A percentile compares a stretch with the other conserved stretches of the same genome.
Evolutionary conservation across 2,329 filamentous ascomycete species (phyloP).

Genomic region (Colletotrichum sp.): DNA sequence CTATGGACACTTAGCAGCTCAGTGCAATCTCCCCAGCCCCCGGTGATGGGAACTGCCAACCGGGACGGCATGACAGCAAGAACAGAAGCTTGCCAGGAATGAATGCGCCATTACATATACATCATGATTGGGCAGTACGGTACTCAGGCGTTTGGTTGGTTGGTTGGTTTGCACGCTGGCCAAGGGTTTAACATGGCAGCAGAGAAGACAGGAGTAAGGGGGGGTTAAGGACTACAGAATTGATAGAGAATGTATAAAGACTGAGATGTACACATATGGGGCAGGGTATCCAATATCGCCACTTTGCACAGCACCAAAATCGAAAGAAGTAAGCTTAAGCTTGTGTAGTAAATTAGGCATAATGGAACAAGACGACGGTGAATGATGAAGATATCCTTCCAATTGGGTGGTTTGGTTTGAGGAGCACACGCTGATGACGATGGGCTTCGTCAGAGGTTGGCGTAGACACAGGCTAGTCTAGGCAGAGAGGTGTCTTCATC

Average conservation of each 20-base stretch:
- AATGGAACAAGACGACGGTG: background rate
- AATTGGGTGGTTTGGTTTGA: background rate
- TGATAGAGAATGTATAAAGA: conserved; percentile 22
- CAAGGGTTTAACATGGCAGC: background rate
- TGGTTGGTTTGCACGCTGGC: background rate
- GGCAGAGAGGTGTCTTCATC: background rate
- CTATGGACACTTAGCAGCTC: background rate
- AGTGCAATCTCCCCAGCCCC: background rate
- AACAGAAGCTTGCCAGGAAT: background rate
- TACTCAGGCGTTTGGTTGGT: conserved; percentile 3
- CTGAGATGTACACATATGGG: background rate
- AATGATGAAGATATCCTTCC: background rate
- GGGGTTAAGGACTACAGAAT: background rate
- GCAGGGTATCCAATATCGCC: background rate
- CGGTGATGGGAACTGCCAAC: background rate
- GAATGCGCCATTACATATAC: background rate
- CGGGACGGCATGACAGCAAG: background rate
- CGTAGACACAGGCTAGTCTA: background rate
- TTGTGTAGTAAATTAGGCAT: background rate
- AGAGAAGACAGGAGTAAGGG: background rate
- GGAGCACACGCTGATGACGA: background rate
- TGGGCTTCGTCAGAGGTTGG: background rate
- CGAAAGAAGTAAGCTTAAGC: background rate
- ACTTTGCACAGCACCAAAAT: background rate
- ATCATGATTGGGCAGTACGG: background rate